Evolutionary conservation across 208 protist genomes (phyloP), one percentile per base, ranked within the genome.

Genomic region (Acanthamoeba lenticulata): DNA sequence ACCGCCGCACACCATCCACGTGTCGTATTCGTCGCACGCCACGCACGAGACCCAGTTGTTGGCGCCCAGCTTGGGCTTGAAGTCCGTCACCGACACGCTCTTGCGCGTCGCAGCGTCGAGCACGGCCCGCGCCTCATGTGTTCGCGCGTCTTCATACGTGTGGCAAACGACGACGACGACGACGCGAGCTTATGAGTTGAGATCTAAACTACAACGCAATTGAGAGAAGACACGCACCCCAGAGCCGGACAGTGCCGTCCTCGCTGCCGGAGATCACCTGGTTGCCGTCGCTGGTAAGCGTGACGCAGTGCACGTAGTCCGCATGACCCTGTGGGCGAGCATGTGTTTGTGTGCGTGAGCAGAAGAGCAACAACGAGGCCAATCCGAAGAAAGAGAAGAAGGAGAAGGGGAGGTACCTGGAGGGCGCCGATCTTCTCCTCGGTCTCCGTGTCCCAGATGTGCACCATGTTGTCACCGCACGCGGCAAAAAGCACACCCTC

Each of bases 81-180:
- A 79, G 40, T 79, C 69, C 27, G 36, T 79, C 40, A 79, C 69
- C 36, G 69, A 79, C 69, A 79, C 69, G 69, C 69, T 79, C 69
- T 79, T 79, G 2, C 69, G 69, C 38, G 36, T 29, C 15, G 69
- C 69, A 13, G 69, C 69, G 36, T 79, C 69, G 24, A 79, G 69
- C 69, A 79, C 69, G 40, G 69, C 69, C 44, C 69, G 69, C 24
- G 69, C 34, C 40, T 79, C 69, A 34, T 21, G 40, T 79, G 69
- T 79, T 79, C 69, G 69, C 11, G 69, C 36, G 36, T 79, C 69
- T 60, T 60, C 52, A 21, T 60, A 21, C 52, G 52, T 79, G 15
- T 34, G 57, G 13, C n/a, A 4, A 13, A 67, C n/a, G n/a, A n/a
- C n/a, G n/a, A n/a, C n/a, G n/a, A n/a, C n/a, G n/a, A n/a, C n/a